A percentile compares a stretch with the other conserved stretches of the same genome.
These are phyloP conservation scores for Chenopodium album DNA, from an alignment of 148 eudicot genomes.

Conservation along the genomic window DNA sequence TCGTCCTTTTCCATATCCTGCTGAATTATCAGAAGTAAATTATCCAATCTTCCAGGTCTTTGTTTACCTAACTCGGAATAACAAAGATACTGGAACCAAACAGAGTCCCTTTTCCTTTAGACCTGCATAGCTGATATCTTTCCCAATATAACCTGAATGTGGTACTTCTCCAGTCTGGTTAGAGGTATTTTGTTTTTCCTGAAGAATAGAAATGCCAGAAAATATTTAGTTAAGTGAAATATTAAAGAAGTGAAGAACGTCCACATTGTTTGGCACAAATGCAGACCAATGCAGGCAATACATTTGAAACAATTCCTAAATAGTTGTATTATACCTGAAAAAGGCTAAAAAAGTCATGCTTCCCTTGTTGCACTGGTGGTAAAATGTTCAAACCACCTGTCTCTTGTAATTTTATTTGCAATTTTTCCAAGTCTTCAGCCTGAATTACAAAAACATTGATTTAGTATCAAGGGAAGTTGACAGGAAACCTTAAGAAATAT, in stretches of 20 bases:
- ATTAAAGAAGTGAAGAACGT: too few relatives aligned
- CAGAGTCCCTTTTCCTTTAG: constrained; percentile 32
- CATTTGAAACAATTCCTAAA: background rate
- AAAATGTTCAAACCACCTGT: constrained; percentile 14
- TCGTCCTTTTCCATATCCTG: background rate
- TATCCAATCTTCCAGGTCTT: background rate
- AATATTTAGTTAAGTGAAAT: background rate
- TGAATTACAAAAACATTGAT: background rate
- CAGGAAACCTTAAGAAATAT: background rate
- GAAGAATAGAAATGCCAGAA: background rate
- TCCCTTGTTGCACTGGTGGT: background rate
- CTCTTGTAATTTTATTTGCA: background rate
- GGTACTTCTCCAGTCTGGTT: constrained; percentile 15
- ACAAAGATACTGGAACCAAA: constrained; percentile 31
- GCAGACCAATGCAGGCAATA: background rate
- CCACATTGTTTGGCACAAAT: background rate
- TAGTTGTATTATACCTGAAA: constrained; percentile 18
- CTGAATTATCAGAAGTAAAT: background rate
- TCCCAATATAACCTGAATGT: constrained; percentile 18
- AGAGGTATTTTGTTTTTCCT: constrained; percentile 12
- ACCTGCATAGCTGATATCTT: constrained; percentile 15
- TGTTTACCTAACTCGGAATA: constrained; percentile 14
- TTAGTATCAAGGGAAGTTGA: background rate
- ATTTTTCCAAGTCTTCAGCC: constrained; percentile 19
- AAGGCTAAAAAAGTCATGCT: constrained; percentile 1